Evolutionary conservation across 371 early-diverging fungal genomes (phyloP).

Genomic region (Mortierella sp.): DNA sequence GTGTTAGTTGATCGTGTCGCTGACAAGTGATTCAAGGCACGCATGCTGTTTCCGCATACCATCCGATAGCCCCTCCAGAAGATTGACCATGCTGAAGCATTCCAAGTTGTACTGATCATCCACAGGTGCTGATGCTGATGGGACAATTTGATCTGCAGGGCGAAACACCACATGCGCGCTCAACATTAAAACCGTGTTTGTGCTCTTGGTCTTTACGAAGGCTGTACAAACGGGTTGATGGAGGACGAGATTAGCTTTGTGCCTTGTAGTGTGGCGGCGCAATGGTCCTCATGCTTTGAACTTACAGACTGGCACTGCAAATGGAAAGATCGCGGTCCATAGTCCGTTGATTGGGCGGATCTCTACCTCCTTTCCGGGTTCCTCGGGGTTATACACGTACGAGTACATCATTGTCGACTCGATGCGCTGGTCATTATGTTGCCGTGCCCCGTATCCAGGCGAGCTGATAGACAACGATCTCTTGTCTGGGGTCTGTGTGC

Average conservation of each 20-base stretch:
- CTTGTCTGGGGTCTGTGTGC: constrained; percentile 32
- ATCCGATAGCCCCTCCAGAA: constrained; percentile 66
- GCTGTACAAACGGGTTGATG: constrained; percentile 32
- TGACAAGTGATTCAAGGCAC: neutral
- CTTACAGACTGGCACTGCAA: constrained; percentile 72
- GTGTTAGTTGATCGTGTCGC: neutral
- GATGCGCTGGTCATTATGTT: constrained; percentile 33
- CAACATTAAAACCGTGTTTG: constrained; percentile 58
- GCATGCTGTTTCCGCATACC: constrained; percentile 49
- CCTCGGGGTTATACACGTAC: constrained; percentile 63
- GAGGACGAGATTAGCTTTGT: neutral
- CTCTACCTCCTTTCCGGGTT: constrained; percentile 60
- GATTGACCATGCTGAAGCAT: constrained; percentile 68
- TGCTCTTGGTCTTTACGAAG: constrained; percentile 59
- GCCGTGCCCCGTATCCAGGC: constrained; percentile 31
- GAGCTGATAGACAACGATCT: constrained; percentile 16
- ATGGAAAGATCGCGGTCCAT: constrained; percentile 66
- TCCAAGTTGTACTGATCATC: constrained; percentile 66
- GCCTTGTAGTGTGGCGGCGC: no score
- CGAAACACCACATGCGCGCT: constrained; percentile 62
- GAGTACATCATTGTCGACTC: constrained; percentile 64
- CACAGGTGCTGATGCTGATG: constrained; percentile 17
- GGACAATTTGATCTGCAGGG: constrained; percentile 53
- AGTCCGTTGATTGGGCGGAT: constrained; percentile 60
- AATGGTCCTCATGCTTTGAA: no score